phyloP scores from a whole-genome alignment of 2,329 filamentous ascomycete species.

The Sphaerulina populicola region DNA sequence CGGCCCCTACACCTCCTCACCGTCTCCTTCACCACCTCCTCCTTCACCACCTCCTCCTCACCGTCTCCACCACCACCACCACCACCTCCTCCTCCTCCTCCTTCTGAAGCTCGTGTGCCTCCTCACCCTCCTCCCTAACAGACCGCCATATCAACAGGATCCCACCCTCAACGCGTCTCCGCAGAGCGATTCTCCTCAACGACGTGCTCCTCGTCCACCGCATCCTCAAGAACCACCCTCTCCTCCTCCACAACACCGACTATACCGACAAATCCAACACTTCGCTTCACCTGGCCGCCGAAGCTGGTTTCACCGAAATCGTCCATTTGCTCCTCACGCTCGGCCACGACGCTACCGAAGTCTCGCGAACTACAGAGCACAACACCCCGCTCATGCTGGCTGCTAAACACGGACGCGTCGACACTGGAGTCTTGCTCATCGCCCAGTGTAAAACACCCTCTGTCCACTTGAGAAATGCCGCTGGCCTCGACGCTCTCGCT shows the following conservation, averaged over 20 bases:
- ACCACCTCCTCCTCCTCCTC: neutral
- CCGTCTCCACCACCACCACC: constrained; percentile 4
- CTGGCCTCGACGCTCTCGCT: constrained; percentile 60
- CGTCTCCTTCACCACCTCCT: constrained; percentile 3
- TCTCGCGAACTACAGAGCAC: constrained; percentile 69
- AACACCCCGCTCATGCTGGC: constrained; percentile 79
- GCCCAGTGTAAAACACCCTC: constrained; percentile 50
- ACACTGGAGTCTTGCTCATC: constrained; percentile 64
- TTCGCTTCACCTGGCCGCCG: constrained; percentile 71
- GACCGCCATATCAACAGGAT: constrained; percentile 45
- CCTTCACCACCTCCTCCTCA: too few relatives aligned
- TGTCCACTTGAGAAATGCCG: constrained; percentile 57
- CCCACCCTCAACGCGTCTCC: constrained; percentile 65
- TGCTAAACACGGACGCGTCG: constrained; percentile 58
- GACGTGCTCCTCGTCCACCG: constrained; percentile 65
- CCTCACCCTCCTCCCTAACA: constrained; percentile 32
- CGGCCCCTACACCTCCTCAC: neutral
- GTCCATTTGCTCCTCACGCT: constrained; percentile 60
- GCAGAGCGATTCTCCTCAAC: constrained; percentile 70
- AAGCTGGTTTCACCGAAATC: constrained; percentile 61
- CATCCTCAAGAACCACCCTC: constrained; percentile 65
- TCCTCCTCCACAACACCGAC: constrained; percentile 70
- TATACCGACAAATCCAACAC: constrained; percentile 69
- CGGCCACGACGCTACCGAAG: constrained; percentile 64
- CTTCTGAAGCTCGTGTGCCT: too few relatives aligned